A percentile compares a stretch with the other conserved stretches of the same genome.
These are phyloP conservation scores for Alternaria sp. DNA, from an alignment of 2,329 filamentous ascomycete species.

Conservation along the genomic window DNA sequence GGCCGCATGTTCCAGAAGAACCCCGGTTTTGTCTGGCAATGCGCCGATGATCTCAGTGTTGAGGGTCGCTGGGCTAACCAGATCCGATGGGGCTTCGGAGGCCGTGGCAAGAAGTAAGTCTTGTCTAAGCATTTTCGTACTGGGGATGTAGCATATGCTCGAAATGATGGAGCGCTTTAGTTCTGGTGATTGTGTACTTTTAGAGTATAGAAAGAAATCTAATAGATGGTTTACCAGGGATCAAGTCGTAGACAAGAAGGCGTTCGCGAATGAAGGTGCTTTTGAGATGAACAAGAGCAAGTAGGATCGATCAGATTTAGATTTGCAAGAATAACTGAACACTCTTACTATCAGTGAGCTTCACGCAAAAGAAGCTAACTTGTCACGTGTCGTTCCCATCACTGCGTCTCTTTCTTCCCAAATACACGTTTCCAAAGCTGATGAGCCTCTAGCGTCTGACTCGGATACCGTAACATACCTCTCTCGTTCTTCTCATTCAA, in stretches of 20 bases:
- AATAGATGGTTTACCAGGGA: slow-evolving; percentile 20
- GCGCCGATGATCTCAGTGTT: slow-evolving; percentile 75
- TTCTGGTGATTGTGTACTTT: background rate
- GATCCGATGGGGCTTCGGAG: slow-evolving; percentile 67
- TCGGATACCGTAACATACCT: slow-evolving; percentile 39
- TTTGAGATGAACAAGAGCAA: slow-evolving; percentile 30
- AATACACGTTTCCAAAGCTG: slow-evolving; percentile 40
- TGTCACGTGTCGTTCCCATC: background rate
- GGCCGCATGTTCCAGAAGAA: slow-evolving; percentile 84
- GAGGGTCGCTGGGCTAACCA: slow-evolving; percentile 77
- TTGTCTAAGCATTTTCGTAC: background rate
- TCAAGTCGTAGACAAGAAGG: slow-evolving; percentile 30
- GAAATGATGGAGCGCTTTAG: background rate
- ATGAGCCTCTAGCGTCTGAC: slow-evolving; percentile 39
- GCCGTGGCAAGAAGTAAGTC: slow-evolving; percentile 54
- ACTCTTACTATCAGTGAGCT: background rate
- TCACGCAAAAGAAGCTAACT: background rate
- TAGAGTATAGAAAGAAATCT: slow-evolving; percentile 6
- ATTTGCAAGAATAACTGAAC: background rate
- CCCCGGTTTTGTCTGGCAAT: slow-evolving; percentile 77
- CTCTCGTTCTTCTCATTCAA: slow-evolving; percentile 30
- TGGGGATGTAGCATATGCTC: background rate
- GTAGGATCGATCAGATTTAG: background rate
- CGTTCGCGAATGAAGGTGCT: slow-evolving; percentile 34
- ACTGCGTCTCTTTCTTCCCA: slow-evolving; percentile 15